Percentiles rank a stretch among this genome's conserved stretches.
These are phyloP conservation scores for Zanthoxylum bungeanum DNA, from an alignment of 345 rosid species.

Conservation along the genomic window DNA sequence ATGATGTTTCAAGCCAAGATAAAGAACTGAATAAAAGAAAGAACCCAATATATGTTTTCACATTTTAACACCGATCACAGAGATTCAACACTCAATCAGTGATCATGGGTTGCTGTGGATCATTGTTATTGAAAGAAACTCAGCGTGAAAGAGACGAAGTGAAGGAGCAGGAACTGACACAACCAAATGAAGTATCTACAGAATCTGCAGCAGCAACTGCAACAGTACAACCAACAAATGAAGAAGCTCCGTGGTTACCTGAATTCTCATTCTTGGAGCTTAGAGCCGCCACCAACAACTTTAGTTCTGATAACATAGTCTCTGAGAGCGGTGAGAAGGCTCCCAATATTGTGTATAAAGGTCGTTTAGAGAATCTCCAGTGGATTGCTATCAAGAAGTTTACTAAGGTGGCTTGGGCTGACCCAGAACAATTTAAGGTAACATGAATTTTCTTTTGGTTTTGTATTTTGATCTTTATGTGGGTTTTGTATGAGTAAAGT, in stretches of 20 bases:
- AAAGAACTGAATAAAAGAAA: too few relatives aligned
- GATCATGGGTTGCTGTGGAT: constrained; percentile 81
- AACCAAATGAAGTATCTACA: neutral
- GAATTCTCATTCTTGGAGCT: constrained; percentile 67
- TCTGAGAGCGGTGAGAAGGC: constrained; percentile 69
- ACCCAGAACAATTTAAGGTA: constrained; percentile 71
- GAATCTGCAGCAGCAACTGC: constrained; percentile 25
- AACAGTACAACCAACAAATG: constrained; percentile 31
- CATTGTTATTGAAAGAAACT: constrained; percentile 42
- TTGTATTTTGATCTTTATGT: neutral
- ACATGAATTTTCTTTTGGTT: constrained; percentile 2
- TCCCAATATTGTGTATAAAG: constrained; percentile 62
- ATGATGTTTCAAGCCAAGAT: too few relatives aligned
- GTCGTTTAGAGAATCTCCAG: constrained; percentile 57
- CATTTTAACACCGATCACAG: too few relatives aligned
- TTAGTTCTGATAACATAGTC: constrained; percentile 62
- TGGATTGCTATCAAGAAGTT: constrained; percentile 92
- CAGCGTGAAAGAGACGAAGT: constrained; percentile 37
- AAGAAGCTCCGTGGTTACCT: constrained; percentile 53
- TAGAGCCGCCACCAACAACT: constrained; percentile 64
- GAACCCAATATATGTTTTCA: too few relatives aligned
- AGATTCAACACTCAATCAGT: too few relatives aligned
- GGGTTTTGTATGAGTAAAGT: constrained; percentile 1
- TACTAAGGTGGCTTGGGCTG: constrained; percentile 79
- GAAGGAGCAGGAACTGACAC: constrained; percentile 12